Evolutionary conservation across 1,139 yeast species (phyloP).

Genomic region (Candida pseudoviswanathii): DNA sequence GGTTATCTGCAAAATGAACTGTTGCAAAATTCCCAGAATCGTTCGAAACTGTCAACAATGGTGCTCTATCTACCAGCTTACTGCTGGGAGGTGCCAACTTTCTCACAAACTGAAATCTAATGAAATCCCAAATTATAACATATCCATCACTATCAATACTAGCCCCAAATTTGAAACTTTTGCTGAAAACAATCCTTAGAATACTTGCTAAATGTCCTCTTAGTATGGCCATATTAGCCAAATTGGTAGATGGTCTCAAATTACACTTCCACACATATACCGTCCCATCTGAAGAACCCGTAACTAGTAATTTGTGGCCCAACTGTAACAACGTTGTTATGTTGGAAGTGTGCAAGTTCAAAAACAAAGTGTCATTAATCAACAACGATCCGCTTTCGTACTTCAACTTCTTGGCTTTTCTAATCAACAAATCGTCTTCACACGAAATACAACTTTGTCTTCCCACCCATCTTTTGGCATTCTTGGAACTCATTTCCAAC

Average conservation of each 20-base stretch:
- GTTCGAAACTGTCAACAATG: constrained; percentile 51
- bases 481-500: constrained; percentile 39
- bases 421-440: constrained; percentile 42
- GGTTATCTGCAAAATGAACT: constrained; percentile 20
- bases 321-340: constrained; percentile 39
- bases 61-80: constrained; percentile 12
- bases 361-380: constrained; percentile 44
- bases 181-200: constrained; percentile 43
- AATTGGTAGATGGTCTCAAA: constrained; percentile 24
- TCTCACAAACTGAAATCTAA: constrained; percentile 51
- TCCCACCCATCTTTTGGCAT: constrained; percentile 47
- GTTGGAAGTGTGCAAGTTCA: constrained; percentile 41
- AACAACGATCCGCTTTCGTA: constrained; percentile 37
- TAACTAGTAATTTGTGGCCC: constrained; percentile 44
- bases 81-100: constrained; percentile 27
- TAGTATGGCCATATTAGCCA: constrained; percentile 49
- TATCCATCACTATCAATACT: constrained; percentile 54
- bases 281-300: constrained; percentile 59
- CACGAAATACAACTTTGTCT: constrained; percentile 40
- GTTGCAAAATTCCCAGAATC: constrained; percentile 57
- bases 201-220: constrained; percentile 57
- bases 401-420: constrained; percentile 28
- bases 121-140: constrained; percentile 61
- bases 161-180: constrained; percentile 53
- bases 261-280: constrained; percentile 56